These are phyloP conservation scores for Sclerotinia borealis DNA, from an alignment of 2,329 filamentous ascomycete species.

Conservation along the genomic window DNA sequence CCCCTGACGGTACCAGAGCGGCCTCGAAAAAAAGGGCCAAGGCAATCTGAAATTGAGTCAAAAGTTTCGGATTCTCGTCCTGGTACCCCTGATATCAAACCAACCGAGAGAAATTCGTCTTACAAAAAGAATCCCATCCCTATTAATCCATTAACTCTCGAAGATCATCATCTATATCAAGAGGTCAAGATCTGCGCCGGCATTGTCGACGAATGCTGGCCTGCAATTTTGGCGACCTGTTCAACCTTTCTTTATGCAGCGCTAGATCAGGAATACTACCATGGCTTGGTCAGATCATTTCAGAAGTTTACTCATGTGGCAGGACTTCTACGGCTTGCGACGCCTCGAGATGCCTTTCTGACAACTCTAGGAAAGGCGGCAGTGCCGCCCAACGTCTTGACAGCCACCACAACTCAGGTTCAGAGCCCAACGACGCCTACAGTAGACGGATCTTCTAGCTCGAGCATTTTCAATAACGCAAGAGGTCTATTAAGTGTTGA, in stretches of 20 bases:
- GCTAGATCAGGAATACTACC: constrained; percentile 89
- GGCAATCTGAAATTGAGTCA: constrained; percentile 23
- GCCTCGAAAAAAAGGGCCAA: constrained; percentile 41
- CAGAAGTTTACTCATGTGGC: constrained; percentile 95
- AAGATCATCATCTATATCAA: constrained; percentile 62
- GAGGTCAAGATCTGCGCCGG: constrained; percentile 72
- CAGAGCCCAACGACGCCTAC: constrained; percentile 40
- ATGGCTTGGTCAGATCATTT: constrained; percentile 83
- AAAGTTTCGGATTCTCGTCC: constrained; percentile 21
- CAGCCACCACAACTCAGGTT: constrained; percentile 50
- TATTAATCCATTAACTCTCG: constrained; percentile 73
- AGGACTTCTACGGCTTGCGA: constrained; percentile 75
- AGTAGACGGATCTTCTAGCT: constrained; percentile 38
- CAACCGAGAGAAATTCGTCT: constrained; percentile 55
- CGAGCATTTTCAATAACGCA: constrained; percentile 59
- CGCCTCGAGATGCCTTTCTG: constrained; percentile 87
- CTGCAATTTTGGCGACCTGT: constrained; percentile 86
- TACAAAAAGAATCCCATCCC: constrained; percentile 72
- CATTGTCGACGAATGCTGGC: constrained; percentile 91
- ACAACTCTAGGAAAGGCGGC: constrained; percentile 92
- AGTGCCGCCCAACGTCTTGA: constrained; percentile 73
- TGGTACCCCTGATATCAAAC: constrained; percentile 20
- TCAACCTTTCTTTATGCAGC: constrained; percentile 93
- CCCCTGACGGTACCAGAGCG: constrained; percentile 81
- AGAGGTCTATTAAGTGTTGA: constrained; percentile 70